phyloP scores from a whole-genome alignment of 1,284 basidiomycete genomes.

The Volvariella surrecta region DNA sequence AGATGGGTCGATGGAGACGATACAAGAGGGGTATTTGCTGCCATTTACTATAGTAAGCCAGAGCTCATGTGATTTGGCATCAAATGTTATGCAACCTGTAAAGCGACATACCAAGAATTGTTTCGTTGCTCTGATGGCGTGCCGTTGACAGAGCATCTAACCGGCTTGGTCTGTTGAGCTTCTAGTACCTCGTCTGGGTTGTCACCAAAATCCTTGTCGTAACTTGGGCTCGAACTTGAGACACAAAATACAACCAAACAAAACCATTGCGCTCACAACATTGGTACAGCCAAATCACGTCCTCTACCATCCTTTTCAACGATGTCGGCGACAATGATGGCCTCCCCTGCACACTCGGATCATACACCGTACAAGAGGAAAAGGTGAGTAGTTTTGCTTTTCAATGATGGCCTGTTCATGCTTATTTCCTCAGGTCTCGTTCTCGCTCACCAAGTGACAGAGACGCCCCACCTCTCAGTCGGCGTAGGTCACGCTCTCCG shows the following conservation, averaged over 20 bases:
- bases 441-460: conserved; percentile 40
- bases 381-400: conserved; percentile 28
- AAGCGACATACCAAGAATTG: no score
- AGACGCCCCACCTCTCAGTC: conserved; percentile 49
- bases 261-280: conserved; percentile 9
- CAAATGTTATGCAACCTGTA: no score
- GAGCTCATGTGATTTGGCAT: no score
- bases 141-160: no score
- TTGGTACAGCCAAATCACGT: conserved; percentile 1
- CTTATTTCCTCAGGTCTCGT: conserved; percentile 34
- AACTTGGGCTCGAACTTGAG: not conserved
- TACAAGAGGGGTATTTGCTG: no score
- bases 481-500: conserved; percentile 59
- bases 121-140: no score
- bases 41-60: no score
- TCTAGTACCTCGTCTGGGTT: no score
- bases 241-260: conserved; percentile 13
- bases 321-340: conserved; percentile 41
- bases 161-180: no score
- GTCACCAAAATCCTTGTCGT: no score
- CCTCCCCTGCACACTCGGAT: conserved; percentile 25
- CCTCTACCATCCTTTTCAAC: conserved; percentile 8
- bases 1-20: no score
- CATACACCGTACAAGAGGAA: conserved; percentile 43
- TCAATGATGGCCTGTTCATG: not conserved